Evolutionary conservation across 176 grass and related monocot species (phyloP).

Genomic region (Oryza meridionalis): DNA sequence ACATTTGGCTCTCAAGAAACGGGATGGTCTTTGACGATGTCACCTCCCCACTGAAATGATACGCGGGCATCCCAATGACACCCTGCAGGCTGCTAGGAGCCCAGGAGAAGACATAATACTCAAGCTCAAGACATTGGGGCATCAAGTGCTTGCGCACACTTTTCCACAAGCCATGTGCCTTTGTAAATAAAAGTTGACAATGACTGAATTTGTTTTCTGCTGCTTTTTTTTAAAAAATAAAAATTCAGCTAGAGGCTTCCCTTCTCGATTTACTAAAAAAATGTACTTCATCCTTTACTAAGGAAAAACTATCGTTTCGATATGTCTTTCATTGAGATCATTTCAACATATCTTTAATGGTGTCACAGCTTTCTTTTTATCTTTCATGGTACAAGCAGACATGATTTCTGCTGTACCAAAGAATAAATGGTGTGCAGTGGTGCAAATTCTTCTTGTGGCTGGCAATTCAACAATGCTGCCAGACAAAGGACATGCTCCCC

Average conservation of each 20-base stretch:
- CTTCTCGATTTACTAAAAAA: neutral
- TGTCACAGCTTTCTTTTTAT: slow-evolving; percentile 6
- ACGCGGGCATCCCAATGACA: neutral
- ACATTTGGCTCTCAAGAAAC: neutral
- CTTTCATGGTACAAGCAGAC: neutral
- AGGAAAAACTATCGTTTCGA: slow-evolving; percentile 22
- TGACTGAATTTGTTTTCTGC: neutral
- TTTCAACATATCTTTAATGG: slow-evolving; percentile 4
- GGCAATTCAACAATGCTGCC: too few species aligned
- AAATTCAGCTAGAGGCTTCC: neutral
- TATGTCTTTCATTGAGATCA: neutral
- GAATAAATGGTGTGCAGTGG: too few species aligned
- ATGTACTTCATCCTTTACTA: neutral
- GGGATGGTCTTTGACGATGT: neutral
- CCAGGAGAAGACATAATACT: neutral
- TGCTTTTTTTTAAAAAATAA: neutral
- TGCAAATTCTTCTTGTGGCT: too few species aligned
- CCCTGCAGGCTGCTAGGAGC: neutral
- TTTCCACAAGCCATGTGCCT: neutral
- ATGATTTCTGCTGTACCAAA: neutral
- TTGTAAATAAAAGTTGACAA: neutral
- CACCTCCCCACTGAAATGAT: neutral
- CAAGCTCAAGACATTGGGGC: neutral
- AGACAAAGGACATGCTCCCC: too few species aligned
- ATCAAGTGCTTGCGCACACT: neutral